Percentiles rank a stretch among this genome's conserved stretches.
Evolutionary conservation across 2,329 filamentous ascomycete species (phyloP).

Genomic region (Ramularia endophylla): DNA sequence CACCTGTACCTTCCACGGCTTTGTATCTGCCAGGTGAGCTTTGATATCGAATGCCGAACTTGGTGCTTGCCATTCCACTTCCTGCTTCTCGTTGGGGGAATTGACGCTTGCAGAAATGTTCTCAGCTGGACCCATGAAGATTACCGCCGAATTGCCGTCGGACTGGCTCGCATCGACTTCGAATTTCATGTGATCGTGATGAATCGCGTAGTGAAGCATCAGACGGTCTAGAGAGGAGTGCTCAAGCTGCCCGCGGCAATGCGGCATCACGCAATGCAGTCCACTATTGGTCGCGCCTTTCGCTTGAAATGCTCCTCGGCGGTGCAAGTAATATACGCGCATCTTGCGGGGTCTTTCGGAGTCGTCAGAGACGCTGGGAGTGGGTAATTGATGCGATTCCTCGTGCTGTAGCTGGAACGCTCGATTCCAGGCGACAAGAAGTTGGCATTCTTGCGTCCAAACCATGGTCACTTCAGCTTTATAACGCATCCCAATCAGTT

Average conservation of each 20-base stretch:
- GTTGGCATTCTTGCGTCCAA: constrained; percentile 19
- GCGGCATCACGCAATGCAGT: constrained; percentile 21
- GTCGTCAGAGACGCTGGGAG: constrained; percentile 23
- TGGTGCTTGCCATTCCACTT: constrained; percentile 31
- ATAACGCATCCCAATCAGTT: constrained; percentile 16
- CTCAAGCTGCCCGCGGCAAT: constrained; percentile 14
- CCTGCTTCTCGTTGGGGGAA: constrained; percentile 1
- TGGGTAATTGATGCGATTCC: constrained; percentile 21
- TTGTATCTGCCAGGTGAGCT: constrained; percentile 31
- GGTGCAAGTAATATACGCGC: constrained; percentile 24
- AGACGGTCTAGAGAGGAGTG: constrained; percentile 26
- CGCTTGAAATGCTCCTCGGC: constrained; percentile 6
- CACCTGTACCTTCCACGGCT: constrained; percentile 30
- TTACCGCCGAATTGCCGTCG: constrained; percentile 6
- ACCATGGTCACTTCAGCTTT: constrained; percentile 23
- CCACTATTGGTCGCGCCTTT: constrained; percentile 7
- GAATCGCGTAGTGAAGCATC: constrained; percentile 29
- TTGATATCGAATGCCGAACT: constrained; percentile 30
- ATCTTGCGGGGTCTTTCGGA: constrained; percentile 8
- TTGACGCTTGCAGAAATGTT: constrained; percentile 4
- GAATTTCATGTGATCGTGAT: constrained; percentile 33
- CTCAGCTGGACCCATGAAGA: constrained; percentile 8
- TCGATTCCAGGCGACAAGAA: constrained; percentile 22
- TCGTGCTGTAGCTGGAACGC: constrained; percentile 1
- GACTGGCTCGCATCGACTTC: constrained; percentile 15